Evolutionary conservation across 73 alveolate genomes (phyloP).

Genomic region (Stentor roeselii): DNA sequence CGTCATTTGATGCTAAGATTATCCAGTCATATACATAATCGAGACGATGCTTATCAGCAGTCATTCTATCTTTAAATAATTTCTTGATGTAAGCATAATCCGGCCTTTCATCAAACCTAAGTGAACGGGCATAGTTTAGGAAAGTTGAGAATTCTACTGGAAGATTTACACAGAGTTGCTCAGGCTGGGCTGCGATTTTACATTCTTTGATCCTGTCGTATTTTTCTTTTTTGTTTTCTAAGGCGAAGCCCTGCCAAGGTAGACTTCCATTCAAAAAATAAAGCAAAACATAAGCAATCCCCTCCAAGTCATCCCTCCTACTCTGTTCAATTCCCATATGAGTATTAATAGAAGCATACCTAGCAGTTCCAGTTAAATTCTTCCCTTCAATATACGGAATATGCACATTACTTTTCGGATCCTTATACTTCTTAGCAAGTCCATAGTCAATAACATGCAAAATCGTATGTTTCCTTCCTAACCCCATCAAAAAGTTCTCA

Average conservation of each 20-base stretch:
- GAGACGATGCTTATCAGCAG: constrained; percentile 54
- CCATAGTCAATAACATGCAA: constrained; percentile 93
- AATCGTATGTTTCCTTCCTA: constrained; percentile 68
- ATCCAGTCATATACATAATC: constrained; percentile 51
- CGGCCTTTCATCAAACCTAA: constrained; percentile 79
- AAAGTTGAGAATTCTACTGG: constrained; percentile 77
- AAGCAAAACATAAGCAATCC: constrained; percentile 80
- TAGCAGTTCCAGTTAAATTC: constrained; percentile 93
- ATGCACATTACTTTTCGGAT: constrained; percentile 76
- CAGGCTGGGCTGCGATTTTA: constrained; percentile 68
- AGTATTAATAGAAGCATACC: constrained; percentile 94
- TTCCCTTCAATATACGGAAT: constrained; percentile 91
- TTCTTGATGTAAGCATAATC: constrained; percentile 78
- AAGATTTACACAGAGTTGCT: constrained; percentile 68
- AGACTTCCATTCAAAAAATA: constrained; percentile 78
- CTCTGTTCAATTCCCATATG: constrained; percentile 92
- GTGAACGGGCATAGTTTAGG: constrained; percentile 60
- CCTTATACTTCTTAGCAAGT: constrained; percentile 77
- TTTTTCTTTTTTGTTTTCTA: constrained; percentile 77
- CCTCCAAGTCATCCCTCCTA: constrained; percentile 90
- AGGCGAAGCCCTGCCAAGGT: constrained; percentile 84
- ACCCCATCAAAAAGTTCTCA: constrained; percentile 91
- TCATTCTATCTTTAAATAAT: constrained; percentile 60
- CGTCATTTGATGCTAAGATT: neutral
- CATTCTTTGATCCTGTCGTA: constrained; percentile 72